Conservation (phyloP, 2,329 filamentous ascomycete species). For the Ophiostoma sp. region DNA sequence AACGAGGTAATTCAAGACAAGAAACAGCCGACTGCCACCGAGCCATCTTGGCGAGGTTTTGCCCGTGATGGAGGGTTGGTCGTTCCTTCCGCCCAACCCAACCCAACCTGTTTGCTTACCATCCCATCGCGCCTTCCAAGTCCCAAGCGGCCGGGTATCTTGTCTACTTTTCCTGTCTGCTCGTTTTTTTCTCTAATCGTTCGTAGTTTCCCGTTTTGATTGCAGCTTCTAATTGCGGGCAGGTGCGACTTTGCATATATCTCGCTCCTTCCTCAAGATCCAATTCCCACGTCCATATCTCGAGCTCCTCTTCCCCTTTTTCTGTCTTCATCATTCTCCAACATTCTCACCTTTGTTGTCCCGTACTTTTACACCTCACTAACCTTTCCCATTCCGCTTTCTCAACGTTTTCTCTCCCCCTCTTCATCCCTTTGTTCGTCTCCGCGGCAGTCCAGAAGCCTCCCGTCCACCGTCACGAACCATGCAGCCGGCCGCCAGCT, state of each 20-base stretch:
- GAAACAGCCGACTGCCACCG: conserved; percentile 19
- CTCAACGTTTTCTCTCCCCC: neutral
- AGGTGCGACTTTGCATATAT: conserved; percentile 14
- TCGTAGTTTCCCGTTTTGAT: conserved; percentile 13
- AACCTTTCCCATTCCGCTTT: neutral
- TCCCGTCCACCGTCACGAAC: conserved; percentile 6
- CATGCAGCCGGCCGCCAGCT: conserved; percentile 7
- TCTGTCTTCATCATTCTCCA: neutral
- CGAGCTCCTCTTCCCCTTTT: neutral
- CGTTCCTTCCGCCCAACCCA: conserved; percentile 17
- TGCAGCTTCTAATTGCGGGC: neutral
- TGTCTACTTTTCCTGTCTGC: neutral
- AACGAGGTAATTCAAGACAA: neutral
- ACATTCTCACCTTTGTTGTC: neutral
- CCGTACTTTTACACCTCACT: neutral
- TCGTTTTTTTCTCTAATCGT: neutral
- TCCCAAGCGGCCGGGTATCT: conserved; percentile 23
- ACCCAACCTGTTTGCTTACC: conserved; percentile 9
- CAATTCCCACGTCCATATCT: neutral
- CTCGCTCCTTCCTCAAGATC: conserved; percentile 19
- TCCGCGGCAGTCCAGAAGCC: neutral
- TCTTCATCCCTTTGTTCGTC: neutral
- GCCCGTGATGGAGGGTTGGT: conserved; percentile 20
- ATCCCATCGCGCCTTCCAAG: conserved; percentile 21
- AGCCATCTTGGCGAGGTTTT: conserved; percentile 19